Evolutionary conservation across 1,284 basidiomycete genomes (phyloP).

Genomic region (Malassezia pachydermatis): DNA sequence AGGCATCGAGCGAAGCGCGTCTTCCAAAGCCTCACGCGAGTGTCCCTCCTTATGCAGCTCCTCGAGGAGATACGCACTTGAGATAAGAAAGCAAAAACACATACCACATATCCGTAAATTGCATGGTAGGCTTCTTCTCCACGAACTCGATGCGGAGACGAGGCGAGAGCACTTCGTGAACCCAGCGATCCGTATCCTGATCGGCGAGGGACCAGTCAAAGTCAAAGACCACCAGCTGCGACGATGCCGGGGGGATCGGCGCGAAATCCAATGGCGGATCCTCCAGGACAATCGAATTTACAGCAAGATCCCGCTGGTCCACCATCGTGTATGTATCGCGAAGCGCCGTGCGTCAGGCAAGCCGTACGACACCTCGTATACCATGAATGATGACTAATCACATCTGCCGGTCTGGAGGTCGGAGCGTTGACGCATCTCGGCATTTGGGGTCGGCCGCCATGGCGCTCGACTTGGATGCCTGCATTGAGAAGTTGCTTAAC

Average conservation of each 20-base stretch:
- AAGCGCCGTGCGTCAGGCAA: not conserved
- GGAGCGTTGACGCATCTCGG: not conserved
- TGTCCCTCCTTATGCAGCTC: slow-evolving; percentile 36
- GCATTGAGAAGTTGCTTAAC: slow-evolving; percentile 43
- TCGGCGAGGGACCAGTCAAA: slow-evolving; percentile 89
- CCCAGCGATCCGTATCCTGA: slow-evolving; percentile 92
- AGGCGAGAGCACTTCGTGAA: slow-evolving; percentile 81
- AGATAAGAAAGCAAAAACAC: not conserved
- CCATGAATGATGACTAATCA: slow-evolving; percentile 2
- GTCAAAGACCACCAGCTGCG: slow-evolving; percentile 82
- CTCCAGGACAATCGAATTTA: slow-evolving; percentile 15
- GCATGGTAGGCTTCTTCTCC: slow-evolving; percentile 56
- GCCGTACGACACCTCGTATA: no score
- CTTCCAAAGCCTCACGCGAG: slow-evolving; percentile 66
- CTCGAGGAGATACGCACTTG: slow-evolving; percentile 22
- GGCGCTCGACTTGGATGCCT: slow-evolving; percentile 46
- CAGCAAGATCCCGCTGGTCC: slow-evolving; percentile 9
- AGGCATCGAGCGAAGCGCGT: slow-evolving; percentile 68
- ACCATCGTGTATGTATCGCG: no score
- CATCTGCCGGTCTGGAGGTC: not conserved
- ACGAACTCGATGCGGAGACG: slow-evolving; percentile 75
- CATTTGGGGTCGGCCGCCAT: slow-evolving; percentile 17
- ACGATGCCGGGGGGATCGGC: slow-evolving; percentile 25
- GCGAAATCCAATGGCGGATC: slow-evolving; percentile 17
- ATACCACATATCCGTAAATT: slow-evolving; percentile 73